A percentile compares a stretch with the other conserved stretches of the same genome.
phyloP scores from a whole-genome alignment of 768 basidiomycete genomes.

The Lactarius tabidus region DNA sequence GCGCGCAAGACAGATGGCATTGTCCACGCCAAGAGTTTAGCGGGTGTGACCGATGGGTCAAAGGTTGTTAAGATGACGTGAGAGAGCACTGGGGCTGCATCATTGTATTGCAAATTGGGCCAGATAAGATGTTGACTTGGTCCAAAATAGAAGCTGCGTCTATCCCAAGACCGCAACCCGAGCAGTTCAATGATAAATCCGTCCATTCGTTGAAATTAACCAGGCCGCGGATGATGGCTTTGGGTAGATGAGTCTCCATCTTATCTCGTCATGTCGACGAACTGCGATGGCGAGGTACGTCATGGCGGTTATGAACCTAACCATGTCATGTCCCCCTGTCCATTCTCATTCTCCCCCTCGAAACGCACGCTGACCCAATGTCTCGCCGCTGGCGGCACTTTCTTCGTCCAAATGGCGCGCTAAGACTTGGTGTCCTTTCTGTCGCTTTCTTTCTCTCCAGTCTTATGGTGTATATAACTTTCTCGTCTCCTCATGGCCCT shows the following conservation, averaged over 20 bases:
- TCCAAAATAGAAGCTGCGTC: too few species aligned
- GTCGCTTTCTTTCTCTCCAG: slow-evolving; percentile 5
- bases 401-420: background rate
- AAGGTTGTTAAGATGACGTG: slow-evolving; percentile 67
- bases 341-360: background rate
- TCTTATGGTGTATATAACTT: slow-evolving; percentile 8
- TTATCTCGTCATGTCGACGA: background rate
- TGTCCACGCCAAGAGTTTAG: slow-evolving; percentile 59
- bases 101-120: too few species aligned
- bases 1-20: slow-evolving; percentile 55
- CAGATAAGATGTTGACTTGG: too few species aligned
- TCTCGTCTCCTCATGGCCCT: background rate
- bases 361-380: background rate
- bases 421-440: background rate
- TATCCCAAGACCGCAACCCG: too few species aligned
- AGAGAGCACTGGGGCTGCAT: background rate
- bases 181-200: background rate
- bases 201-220: background rate
- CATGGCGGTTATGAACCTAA: too few species aligned
- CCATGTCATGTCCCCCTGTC: background rate
- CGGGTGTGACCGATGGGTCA: slow-evolving; percentile 63
- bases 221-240: background rate
- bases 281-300: background rate
- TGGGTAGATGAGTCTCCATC: background rate
- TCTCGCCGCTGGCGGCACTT: slow-evolving; percentile 6